Evolutionary conservation across 495 filamentous ascomycete genomes (phyloP).

Genomic region (Peziza echinospora): DNA sequence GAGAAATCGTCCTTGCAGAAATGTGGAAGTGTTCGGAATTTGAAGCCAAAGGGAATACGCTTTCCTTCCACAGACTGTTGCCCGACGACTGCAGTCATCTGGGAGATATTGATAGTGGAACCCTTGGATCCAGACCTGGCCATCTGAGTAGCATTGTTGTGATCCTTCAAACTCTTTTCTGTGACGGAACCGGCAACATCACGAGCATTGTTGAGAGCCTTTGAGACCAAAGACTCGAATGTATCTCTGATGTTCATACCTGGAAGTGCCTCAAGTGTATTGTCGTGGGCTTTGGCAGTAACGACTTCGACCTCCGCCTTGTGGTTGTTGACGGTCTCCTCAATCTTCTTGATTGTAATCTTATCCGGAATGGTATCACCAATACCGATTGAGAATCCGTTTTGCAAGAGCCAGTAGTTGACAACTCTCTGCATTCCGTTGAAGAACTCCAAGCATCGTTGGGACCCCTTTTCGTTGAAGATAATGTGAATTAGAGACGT

Average conservation of each 20-base stretch:
- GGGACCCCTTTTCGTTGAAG: slow-evolving; percentile 75
- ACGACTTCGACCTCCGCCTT: slow-evolving; percentile 59
- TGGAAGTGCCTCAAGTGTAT: slow-evolving; percentile 66
- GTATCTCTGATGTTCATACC: slow-evolving; percentile 98
- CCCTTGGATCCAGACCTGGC: slow-evolving; percentile 91
- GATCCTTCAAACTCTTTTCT: slow-evolving; percentile 74
- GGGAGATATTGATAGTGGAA: slow-evolving; percentile 94
- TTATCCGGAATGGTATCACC: slow-evolving; percentile 91
- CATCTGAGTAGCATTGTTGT: slow-evolving; percentile 93
- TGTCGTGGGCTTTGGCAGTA: slow-evolving; percentile 56
- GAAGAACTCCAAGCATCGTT: slow-evolving; percentile 81
- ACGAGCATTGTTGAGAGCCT: slow-evolving; percentile 82
- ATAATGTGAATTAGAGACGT: slow-evolving; percentile 88
- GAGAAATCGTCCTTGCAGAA: slow-evolving; percentile 99
- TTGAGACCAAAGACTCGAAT: slow-evolving; percentile 87
- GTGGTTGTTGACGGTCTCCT: slow-evolving; percentile 50
- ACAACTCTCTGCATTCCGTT: slow-evolving; percentile 83
- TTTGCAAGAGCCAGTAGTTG: slow-evolving; percentile 94
- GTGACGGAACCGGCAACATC: slow-evolving; percentile 86
- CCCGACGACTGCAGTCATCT: slow-evolving; percentile 94
- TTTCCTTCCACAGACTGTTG: slow-evolving; percentile 97
- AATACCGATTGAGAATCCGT: slow-evolving; percentile 95
- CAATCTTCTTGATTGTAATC: slow-evolving; percentile 58
- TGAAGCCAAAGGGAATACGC: slow-evolving; percentile 98
- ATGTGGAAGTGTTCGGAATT: slow-evolving; percentile 88